A percentile compares a stretch with the other conserved stretches of the same genome.
Evolutionary conservation across 176 grass and related monocot species (phyloP).

Genomic region (maize (Zea mays)): Zm-B73-REFERENCE-NAM-5.0 NC_050104.1:92463001-92463500

Average conservation of each 20-base stretch:
- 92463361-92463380: constrained; percentile 56
- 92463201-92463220: constrained; percentile 74
- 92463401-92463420: constrained; percentile 76
- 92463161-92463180: constrained; percentile 86
- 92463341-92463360: constrained; percentile 81
- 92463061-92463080: constrained; percentile 94
- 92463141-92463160: constrained; percentile 77
- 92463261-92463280: constrained; percentile 95
- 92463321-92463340: constrained; percentile 67
- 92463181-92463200: constrained; percentile 84
- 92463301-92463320: constrained; percentile 87
- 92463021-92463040: constrained; percentile 74
- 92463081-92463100: constrained; percentile 70
- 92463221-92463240: constrained; percentile 77
- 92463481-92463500: constrained; percentile 69
- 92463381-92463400: constrained; percentile 95
- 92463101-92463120: constrained; percentile 61
- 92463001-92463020: constrained; percentile 34
- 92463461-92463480: constrained; percentile 66
- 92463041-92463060: constrained; percentile 80
- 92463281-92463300: constrained; percentile 89
- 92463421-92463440: constrained; percentile 89
- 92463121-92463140: constrained; percentile 76
- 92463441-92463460: constrained; percentile 77
- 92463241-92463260: constrained; percentile 95